These are phyloP conservation scores for Chrysanthemum seticuspe DNA, from an alignment of 129 eudicot genomes.

Conservation along the genomic window DNA sequence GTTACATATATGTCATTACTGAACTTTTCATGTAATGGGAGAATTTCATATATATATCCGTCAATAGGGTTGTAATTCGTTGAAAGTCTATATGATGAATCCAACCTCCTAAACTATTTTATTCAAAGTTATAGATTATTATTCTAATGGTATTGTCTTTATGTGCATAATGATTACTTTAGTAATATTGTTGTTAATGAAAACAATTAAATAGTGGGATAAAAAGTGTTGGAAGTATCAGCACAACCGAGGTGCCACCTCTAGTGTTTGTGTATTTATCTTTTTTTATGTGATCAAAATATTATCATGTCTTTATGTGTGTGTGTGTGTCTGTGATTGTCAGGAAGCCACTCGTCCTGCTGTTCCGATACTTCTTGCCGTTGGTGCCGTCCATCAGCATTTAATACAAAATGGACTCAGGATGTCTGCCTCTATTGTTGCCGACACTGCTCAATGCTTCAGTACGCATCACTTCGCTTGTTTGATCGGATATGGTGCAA, in stretches of 20 bases:
- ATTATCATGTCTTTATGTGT: background rate
- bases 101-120: constrained; percentile 1
- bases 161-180: background rate
- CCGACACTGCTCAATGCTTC: constrained; percentile 98
- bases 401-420: constrained; percentile 94
- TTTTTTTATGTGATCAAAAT: background rate
- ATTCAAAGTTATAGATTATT: background rate
- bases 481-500: constrained; percentile 99
- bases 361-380: constrained; percentile 95
- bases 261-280: background rate
- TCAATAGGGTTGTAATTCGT: too few relatives aligned
- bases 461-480: constrained; percentile 99
- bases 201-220: background rate
- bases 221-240: background rate
- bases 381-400: constrained; percentile 99
- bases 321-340: constrained; percentile 17
- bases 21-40: background rate
- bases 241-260: too few relatives aligned
- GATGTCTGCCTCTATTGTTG: constrained; percentile 97
- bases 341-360: constrained; percentile 98
- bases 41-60: too few relatives aligned
- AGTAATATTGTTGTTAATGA: background rate
- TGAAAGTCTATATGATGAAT: too few relatives aligned
- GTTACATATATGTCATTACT: too few relatives aligned
- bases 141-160: background rate